These are phyloP conservation scores for Aspergillus conjunctus DNA, from an alignment of 495 filamentous ascomycete genomes.

Conservation along the genomic window DNA sequence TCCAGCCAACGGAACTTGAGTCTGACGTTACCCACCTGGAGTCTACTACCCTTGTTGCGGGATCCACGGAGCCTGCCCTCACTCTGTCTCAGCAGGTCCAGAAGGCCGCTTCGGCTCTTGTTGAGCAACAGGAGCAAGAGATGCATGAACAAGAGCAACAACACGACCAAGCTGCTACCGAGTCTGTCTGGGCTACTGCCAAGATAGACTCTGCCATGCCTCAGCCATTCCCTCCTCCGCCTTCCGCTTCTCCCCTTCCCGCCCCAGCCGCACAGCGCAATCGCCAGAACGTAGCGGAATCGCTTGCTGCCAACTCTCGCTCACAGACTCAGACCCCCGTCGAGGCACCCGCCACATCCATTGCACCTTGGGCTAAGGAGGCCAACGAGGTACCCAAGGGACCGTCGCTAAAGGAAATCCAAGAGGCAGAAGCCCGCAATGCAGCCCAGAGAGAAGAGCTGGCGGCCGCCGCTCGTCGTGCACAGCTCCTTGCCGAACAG, in stretches of 20 bases:
- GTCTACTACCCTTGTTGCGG: conserved; percentile 24
- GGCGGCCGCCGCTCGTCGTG: conserved; percentile 77
- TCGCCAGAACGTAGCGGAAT: conserved; percentile 79
- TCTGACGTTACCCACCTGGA: conserved; percentile 26
- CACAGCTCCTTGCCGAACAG: conserved; percentile 67
- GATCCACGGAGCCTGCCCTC: conserved; percentile 45
- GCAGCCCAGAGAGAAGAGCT: conserved; percentile 88
- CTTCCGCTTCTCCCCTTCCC: conserved; percentile 76
- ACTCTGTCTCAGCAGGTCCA: conserved; percentile 88
- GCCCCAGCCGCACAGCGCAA: conserved; percentile 85
- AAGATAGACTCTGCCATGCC: conserved; percentile 66
- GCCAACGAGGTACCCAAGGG: conserved; percentile 75
- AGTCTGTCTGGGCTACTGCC: conserved; percentile 55
- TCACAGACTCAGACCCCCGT: conserved; percentile 75
- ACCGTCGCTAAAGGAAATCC: conserved; percentile 94
- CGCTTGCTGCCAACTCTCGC: conserved; percentile 68
- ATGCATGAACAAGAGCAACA: conserved; percentile 64
- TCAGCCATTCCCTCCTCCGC: conserved; percentile 74
- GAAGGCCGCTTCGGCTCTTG: conserved; percentile 68
- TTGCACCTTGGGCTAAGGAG: conserved; percentile 96
- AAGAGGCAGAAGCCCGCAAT: conserved; percentile 90
- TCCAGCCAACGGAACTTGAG: conserved; percentile 21
- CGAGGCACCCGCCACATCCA: conserved; percentile 62
- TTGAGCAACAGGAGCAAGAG: conserved; percentile 57
- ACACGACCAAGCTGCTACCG: conserved; percentile 46